A percentile compares a stretch with the other conserved stretches of the same genome.
Conservation (phyloP, 2,329 filamentous ascomycete species). For the Aschersonia sp. region DNA sequence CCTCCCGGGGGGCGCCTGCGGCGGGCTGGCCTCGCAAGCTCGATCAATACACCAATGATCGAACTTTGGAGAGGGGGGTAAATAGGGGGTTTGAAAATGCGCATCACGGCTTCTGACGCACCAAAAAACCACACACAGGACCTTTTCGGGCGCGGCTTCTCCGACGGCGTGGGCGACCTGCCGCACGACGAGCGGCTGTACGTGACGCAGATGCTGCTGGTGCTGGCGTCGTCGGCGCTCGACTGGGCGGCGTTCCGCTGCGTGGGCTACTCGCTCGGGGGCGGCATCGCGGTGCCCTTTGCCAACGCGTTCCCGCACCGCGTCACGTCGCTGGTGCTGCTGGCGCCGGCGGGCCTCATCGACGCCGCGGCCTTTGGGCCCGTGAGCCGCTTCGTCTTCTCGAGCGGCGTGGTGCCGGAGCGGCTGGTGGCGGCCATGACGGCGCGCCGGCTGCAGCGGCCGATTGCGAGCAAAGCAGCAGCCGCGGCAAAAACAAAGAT, state of each 20-base stretch:
- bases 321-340: conserved; percentile 54
- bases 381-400: conserved; percentile 35
- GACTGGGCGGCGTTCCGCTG: conserved; percentile 55
- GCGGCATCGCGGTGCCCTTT: conserved; percentile 63
- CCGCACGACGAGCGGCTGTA: conserved; percentile 64
- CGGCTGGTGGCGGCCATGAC: conserved; percentile 33
- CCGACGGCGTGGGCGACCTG: conserved; percentile 47
- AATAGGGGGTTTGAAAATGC: too few species aligned
- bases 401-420: conserved; percentile 38
- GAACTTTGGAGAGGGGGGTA: too few species aligned
- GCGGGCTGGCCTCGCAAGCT: too few species aligned
- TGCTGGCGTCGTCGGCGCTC: conserved; percentile 53
- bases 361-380: conserved; percentile 36
- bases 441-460: conserved; percentile 30
- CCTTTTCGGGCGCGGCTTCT: conserved; percentile 55
- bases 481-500: too few species aligned
- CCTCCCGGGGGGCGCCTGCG: too few species aligned
- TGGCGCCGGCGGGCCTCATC: conserved; percentile 69
- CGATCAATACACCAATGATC: too few species aligned
- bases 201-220: conserved; percentile 56
- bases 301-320: conserved; percentile 57
- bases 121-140: conserved; percentile 34
- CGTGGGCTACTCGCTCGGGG: conserved; percentile 71
- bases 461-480: conserved; percentile 21
- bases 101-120: too few species aligned